Evolutionary conservation across 768 basidiomycete species (phyloP), one percentile per base, ranked within the genome.

Genomic region (Leucocoprinus birnbaumii): DNA sequence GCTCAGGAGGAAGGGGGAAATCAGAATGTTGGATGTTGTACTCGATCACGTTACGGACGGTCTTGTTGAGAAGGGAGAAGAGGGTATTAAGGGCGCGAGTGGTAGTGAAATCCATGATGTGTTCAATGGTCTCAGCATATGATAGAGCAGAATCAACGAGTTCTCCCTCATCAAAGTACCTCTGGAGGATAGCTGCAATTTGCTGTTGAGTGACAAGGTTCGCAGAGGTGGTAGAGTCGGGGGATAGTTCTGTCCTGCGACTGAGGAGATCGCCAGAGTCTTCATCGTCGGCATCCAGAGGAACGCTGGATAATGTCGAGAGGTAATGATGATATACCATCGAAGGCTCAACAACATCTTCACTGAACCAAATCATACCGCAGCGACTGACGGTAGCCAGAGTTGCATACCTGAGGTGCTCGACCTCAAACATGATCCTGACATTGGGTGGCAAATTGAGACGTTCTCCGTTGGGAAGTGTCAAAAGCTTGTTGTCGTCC

Each of bases 301-400:
- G 83, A 1, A 87, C 76, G 1, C 84, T 74, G 0, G 86, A 78
- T 24, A 98, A 76, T 0, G 87, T 86, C 50, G 82, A 78, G 44
- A 99, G 82, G 65, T 98, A 96, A 66, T 98, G 82, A 49, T 82
- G 84, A 69, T 90, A 97, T 16, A 97, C 83, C 97, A 98, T 98
- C 0, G 79, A 73, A 5, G 94, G 86, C 59, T 92, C 88, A 24
- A 99, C 85, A 46, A 97, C 86, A 60, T 98, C 94, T 56, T 98
- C 94, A 67, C 94, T 98, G 75, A 99, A 99, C 97, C 97, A 99
- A 63, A 99, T 96, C 97, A 99, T 99, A 68, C 97, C 97, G 65
- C 97, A 99, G 53, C 97, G 95, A 83, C 94, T 97, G 78, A 99
- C 97, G 24, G 97, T 99, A 14, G 97, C 97, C 51, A 90, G 85